Percentiles rank a stretch among this genome's conserved stretches.
phyloP scores from a whole-genome alignment of 148 eudicot species.

The Camellia japonica region DNA sequence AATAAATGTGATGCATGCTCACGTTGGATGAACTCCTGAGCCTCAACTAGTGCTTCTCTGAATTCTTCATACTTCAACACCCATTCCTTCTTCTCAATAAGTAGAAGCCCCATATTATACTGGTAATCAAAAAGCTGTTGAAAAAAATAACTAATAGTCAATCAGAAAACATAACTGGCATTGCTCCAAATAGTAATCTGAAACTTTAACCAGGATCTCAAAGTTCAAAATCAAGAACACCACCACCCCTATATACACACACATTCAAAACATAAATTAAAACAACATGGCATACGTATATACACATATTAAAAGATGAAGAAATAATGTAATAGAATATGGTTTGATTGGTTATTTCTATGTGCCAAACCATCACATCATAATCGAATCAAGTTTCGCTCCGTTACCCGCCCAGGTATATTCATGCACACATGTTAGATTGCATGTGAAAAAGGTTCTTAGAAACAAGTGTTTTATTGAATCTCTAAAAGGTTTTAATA shows the following conservation, averaged over 20 bases:
- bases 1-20: constrained; percentile 72
- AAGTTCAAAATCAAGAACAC: constrained; percentile 12
- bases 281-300: not conserved
- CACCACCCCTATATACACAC: not conserved
- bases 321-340: not conserved
- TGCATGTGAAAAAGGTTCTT: no score
- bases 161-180: not conserved
- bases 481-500: no score
- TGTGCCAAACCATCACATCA: no score
- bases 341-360: no score
- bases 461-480: no score
- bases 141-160: constrained; percentile 2
- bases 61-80: constrained; percentile 51
- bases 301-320: not conserved
- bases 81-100: constrained; percentile 73
- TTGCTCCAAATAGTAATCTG: not conserved
- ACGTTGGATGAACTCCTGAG: constrained; percentile 65
- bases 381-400: no score
- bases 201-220: not conserved
- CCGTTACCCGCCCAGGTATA: no score
- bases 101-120: constrained; percentile 81
- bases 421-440: no score
- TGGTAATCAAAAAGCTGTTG: constrained; percentile 82
- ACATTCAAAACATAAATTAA: not conserved
- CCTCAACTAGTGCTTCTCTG: constrained; percentile 56